phyloP scores from a whole-genome alignment of 148 eudicot genomes.

The Camellia japonica region DNA sequence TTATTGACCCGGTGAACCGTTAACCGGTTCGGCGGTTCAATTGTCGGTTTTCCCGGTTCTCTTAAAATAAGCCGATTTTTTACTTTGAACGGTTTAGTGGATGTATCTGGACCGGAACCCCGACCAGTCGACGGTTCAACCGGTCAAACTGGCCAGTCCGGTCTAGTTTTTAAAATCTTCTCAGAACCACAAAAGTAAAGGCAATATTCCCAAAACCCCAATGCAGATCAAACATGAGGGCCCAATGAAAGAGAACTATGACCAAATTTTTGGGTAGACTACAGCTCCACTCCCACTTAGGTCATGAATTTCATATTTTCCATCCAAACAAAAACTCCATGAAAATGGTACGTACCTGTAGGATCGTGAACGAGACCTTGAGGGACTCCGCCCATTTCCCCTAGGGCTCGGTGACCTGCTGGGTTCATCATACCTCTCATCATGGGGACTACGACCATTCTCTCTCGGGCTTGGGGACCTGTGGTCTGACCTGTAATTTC shows the following conservation, averaged over 20 bases:
- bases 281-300: too few species aligned
- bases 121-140: too few species aligned
- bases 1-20: too few species aligned
- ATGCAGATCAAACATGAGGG: neutral
- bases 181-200: neutral
- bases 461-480: slow-evolving; percentile 34
- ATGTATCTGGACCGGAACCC: too few species aligned
- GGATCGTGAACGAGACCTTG: slow-evolving; percentile 36
- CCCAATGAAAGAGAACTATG: neutral
- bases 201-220: neutral
- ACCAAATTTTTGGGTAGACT: neutral
- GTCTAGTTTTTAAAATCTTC: too few species aligned
- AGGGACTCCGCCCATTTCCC: slow-evolving; percentile 27
- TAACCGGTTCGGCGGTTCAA: too few species aligned
- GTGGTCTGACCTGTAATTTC: slow-evolving; percentile 21
- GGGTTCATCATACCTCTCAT: slow-evolving; percentile 26
- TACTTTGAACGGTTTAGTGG: too few species aligned
- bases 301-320: neutral
- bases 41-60: too few species aligned
- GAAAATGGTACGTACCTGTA: slow-evolving; percentile 25
- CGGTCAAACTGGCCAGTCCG: too few species aligned
- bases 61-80: too few species aligned
- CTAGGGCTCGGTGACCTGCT: slow-evolving; percentile 42
- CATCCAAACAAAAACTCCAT: neutral
- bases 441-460: slow-evolving; percentile 30